Evolutionary conservation across 2,329 filamentous ascomycete species (phyloP).

Genomic region (Hypomyces rosellus): DNA sequence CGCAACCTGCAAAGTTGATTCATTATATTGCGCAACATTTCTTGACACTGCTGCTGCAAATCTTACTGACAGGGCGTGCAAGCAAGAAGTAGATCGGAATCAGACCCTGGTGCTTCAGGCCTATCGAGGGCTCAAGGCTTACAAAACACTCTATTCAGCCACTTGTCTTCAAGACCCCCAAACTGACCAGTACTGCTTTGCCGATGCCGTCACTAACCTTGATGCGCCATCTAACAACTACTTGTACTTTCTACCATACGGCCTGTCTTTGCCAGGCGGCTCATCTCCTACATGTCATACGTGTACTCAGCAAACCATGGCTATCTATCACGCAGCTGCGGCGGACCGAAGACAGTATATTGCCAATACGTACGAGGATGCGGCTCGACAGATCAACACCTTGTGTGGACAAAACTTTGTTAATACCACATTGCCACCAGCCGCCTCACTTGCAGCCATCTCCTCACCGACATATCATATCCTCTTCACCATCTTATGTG

Average conservation of each 20-base stretch:
- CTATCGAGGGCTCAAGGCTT: slow-evolving; percentile 69
- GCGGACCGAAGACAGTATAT: slow-evolving; percentile 61
- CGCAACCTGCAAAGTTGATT: slow-evolving; percentile 64
- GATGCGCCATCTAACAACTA: slow-evolving; percentile 66
- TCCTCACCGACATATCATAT: slow-evolving; percentile 15
- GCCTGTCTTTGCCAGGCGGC: slow-evolving; percentile 59
- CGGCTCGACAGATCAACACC: slow-evolving; percentile 67
- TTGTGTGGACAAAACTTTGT: slow-evolving; percentile 54
- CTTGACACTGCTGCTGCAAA: slow-evolving; percentile 60
- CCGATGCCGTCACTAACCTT: slow-evolving; percentile 73
- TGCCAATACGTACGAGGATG: slow-evolving; percentile 59
- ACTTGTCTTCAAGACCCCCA: slow-evolving; percentile 67
- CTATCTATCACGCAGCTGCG: slow-evolving; percentile 65
- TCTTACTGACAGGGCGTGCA: slow-evolving; percentile 63
- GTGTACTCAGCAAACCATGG: slow-evolving; percentile 78
- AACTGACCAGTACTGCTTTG: slow-evolving; percentile 70
- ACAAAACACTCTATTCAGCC: slow-evolving; percentile 70
- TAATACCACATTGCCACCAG: slow-evolving; percentile 46
- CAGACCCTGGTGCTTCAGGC: slow-evolving; percentile 69
- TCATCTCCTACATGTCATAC: slow-evolving; percentile 67
- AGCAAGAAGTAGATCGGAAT: slow-evolving; percentile 57
- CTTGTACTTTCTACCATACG: slow-evolving; percentile 80
- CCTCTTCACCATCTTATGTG: slow-evolving; percentile 12
- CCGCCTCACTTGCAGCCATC: slow-evolving; percentile 15
- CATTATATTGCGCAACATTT: slow-evolving; percentile 56